Percentiles rank a stretch among this genome's conserved stretches.
These are phyloP conservation scores for Articulospora tetracladia DNA, from an alignment of 495 filamentous ascomycete species.

Conservation along the genomic window DNA sequence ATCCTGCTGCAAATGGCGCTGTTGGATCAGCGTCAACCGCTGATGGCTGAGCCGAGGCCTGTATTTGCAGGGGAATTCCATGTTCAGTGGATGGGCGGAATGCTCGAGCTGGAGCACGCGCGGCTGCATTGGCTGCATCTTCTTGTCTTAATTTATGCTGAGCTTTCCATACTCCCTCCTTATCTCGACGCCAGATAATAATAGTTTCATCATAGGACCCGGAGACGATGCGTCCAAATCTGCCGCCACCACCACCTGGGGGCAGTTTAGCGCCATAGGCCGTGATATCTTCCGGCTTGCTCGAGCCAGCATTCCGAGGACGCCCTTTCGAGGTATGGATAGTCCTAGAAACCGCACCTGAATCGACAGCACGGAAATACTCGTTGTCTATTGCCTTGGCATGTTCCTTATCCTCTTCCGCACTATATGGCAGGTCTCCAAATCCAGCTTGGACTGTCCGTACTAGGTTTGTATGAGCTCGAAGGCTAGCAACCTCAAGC, in stretches of 20 bases:
- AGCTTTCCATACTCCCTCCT: slow-evolving; percentile 74
- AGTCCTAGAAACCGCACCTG: slow-evolving; percentile 42
- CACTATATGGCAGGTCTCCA: slow-evolving; percentile 77
- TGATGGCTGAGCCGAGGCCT: background rate
- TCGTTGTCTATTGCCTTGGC: slow-evolving; percentile 67
- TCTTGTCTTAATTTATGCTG: slow-evolving; percentile 70
- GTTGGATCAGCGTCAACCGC: background rate
- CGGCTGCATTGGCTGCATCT: slow-evolving; percentile 43
- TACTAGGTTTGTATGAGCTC: slow-evolving; percentile 77
- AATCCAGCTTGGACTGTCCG: slow-evolving; percentile 93
- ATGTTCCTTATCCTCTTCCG: slow-evolving; percentile 65
- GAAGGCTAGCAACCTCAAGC: slow-evolving; percentile 82
- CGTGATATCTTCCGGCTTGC: slow-evolving; percentile 68
- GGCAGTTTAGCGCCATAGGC: slow-evolving; percentile 79
- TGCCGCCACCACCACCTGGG: slow-evolving; percentile 82
- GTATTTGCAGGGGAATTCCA: background rate
- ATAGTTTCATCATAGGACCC: slow-evolving; percentile 95
- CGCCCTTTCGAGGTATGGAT: slow-evolving; percentile 40
- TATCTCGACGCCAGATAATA: slow-evolving; percentile 86
- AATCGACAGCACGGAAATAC: slow-evolving; percentile 65
- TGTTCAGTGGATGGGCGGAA: background rate
- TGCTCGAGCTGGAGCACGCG: background rate
- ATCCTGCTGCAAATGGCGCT: slow-evolving; percentile 7
- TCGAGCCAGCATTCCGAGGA: slow-evolving; percentile 70
- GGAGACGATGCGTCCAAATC: slow-evolving; percentile 84